Percentiles rank a stretch among this genome's conserved stretches.
Evolutionary conservation across 257 asterid genomes (phyloP).

Genomic region (Nicotiana obtusifolia): DNA sequence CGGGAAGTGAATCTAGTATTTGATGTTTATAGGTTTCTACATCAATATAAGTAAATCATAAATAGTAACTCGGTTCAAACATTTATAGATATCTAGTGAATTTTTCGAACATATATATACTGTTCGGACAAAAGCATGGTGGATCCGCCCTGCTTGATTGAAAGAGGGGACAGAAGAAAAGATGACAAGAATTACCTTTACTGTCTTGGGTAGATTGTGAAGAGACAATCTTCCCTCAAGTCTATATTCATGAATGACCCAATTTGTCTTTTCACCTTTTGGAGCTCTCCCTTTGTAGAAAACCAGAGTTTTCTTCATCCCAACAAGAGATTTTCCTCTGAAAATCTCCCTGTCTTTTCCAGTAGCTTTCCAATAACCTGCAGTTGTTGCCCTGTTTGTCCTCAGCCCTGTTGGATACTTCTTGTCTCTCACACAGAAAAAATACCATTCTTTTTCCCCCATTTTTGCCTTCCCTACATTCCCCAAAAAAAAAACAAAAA

Average conservation of each 20-base stretch:
- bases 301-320: slow-evolving; percentile 78
- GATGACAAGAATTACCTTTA: slow-evolving; percentile 39
- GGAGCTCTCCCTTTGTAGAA: slow-evolving; percentile 87
- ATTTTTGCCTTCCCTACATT: slow-evolving; percentile 59
- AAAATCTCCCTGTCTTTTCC: slow-evolving; percentile 72
- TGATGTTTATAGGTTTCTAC: no score
- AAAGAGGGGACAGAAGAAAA: neutral
- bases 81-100: no score
- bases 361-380: slow-evolving; percentile 87
- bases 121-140: no score
- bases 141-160: neutral
- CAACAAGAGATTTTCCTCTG: slow-evolving; percentile 44
- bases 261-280: slow-evolving; percentile 58
- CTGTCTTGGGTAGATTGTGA: slow-evolving; percentile 30
- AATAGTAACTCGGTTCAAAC: no score
- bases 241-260: slow-evolving; percentile 79
- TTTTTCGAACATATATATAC: no score
- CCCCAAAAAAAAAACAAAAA: neutral
- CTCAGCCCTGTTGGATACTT: slow-evolving; percentile 72
- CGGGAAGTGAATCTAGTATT: no score
- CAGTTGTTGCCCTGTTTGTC: slow-evolving; percentile 70
- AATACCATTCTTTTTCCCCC: slow-evolving; percentile 82
- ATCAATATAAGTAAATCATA: no score
- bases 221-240: slow-evolving; percentile 51
- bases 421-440: slow-evolving; percentile 69